A percentile compares a stretch with the other conserved stretches of the same genome.
Evolutionary conservation across 768 basidiomycete species (phyloP).

Genomic region (Hericium alpestre): DNA sequence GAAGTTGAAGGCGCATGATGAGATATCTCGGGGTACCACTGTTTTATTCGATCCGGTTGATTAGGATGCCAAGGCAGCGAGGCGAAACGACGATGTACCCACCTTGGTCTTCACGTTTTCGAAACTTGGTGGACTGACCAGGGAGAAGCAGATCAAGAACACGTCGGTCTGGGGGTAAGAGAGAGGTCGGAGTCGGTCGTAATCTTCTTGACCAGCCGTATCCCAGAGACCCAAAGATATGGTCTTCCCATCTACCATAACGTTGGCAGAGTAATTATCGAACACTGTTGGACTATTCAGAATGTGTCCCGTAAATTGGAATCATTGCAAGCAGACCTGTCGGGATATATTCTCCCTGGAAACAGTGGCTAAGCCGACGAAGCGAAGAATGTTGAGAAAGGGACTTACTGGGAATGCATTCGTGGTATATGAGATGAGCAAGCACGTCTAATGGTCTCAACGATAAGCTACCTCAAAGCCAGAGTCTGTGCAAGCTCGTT

Average conservation of each 20-base stretch:
- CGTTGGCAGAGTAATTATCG: constrained; percentile 97
- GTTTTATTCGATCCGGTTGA: constrained; percentile 1
- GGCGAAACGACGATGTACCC: constrained; percentile 17
- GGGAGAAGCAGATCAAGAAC: constrained; percentile 97
- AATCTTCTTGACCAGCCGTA: constrained; percentile 99
- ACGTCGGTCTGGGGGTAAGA: constrained; percentile 99
- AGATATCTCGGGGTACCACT: constrained; percentile 97
- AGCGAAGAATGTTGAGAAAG: neutral
- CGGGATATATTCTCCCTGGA: constrained; percentile 91
- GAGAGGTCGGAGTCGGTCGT: constrained; percentile 92
- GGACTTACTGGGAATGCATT: constrained; percentile 85
- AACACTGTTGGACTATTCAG: constrained; percentile 51
- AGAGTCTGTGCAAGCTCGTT: neutral
- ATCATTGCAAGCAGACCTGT: constrained; percentile 48
- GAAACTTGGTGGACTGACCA: constrained; percentile 95
- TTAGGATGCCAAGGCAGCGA: neutral
- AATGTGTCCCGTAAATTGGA: neutral
- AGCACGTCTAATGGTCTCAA: constrained; percentile 64
- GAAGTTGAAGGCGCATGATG: constrained; percentile 95
- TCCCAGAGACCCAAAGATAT: constrained; percentile 98
- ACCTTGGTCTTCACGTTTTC: constrained; percentile 99
- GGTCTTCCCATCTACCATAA: constrained; percentile 98
- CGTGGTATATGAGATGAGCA: constrained; percentile 98
- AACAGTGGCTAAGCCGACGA: constrained; percentile 2
- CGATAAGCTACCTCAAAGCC: constrained; percentile 13